Base-by-base conservation (phyloP, 2,329 filamentous ascomycete species). In the Madurella mycetomatis region DNA sequence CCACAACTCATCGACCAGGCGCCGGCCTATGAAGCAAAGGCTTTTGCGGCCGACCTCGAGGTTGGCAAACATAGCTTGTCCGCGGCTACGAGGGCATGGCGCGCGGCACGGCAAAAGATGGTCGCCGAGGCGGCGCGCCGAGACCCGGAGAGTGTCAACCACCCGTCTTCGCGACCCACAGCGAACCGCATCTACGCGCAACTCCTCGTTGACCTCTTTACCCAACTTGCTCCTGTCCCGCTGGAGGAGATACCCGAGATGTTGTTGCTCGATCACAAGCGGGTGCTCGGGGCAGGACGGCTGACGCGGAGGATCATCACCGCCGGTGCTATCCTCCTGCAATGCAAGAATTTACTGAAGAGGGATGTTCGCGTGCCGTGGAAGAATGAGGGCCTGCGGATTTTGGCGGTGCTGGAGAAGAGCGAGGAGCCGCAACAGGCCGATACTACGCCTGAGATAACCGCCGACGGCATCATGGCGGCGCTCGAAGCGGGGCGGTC, bases 291-390 rank as follows among this genome's bases (percentile, higher is more conserved):
- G 18, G 78, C 83, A 46, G 80, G 83, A 9, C 68, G 72, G 25
- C 76, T 83, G 54, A 76, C 83, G 1, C 71, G 86, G 44, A 80
- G 83, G 43, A 85, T 92, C 62, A 81, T 88, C 18, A 87, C 87
- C 1, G 81, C 87, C 3, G 87, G 86, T 1, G 86, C 88, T 0
- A 86, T 92, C 46, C 74, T 92, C 30, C 73, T 92, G 13, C 90
- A 90, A 49, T 87, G 86, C 69, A 94, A 94, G 74, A 92, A 91
- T 62, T 76, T 92, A 8, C 79, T 94, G 32, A 92, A 91, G 71
- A 83, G 89, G 15, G 88, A 92, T 65, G 87, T 90, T 3, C 83
- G 89, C 43, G 81, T 81, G 12, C 83, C 86, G 17, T 94, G 89
- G 89, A 89, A 86, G 69, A 81, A 77, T 19, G 86, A 92, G 69